Conservation (phyloP, 768 basidiomycete genomes). For the Pholiota microspora region DNA sequence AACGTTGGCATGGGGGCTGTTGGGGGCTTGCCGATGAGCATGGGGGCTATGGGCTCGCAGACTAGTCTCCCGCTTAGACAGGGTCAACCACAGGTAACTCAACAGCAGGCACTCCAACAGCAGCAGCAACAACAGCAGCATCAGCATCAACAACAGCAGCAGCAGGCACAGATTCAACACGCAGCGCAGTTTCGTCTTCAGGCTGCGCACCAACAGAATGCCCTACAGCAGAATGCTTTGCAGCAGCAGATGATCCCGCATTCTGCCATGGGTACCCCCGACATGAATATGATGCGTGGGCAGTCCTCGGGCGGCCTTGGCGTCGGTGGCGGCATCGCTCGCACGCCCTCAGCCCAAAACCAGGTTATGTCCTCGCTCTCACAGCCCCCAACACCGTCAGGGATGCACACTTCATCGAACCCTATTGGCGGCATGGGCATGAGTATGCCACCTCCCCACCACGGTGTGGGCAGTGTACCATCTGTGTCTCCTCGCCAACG, state of each 20-base stretch:
- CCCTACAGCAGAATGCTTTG: background rate
- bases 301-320: background rate
- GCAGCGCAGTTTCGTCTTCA: background rate
- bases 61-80: no score
- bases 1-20: no score
- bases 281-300: slow-evolving; percentile 1
- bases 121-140: slow-evolving; percentile 36
- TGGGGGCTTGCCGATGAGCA: no score
- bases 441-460: slow-evolving; percentile 34
- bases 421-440: background rate
- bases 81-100: slow-evolving; percentile 34
- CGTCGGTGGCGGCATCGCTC: background rate
- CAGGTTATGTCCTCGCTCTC: slow-evolving; percentile 6
- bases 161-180: background rate
- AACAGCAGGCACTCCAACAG: slow-evolving; percentile 31
- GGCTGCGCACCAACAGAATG: background rate
- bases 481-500: slow-evolving; percentile 37
- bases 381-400: background rate
- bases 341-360: slow-evolving; percentile 1
- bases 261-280: background rate
- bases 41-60: no score
- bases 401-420: background rate
- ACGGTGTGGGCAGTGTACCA: slow-evolving; percentile 28
- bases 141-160: background rate
- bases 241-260: slow-evolving; percentile 3